A percentile compares a stretch with the other conserved stretches of the same genome.
These are phyloP conservation scores for Allium sativum DNA, from an alignment of 106 monocot species.

Conservation along the genomic window DNA sequence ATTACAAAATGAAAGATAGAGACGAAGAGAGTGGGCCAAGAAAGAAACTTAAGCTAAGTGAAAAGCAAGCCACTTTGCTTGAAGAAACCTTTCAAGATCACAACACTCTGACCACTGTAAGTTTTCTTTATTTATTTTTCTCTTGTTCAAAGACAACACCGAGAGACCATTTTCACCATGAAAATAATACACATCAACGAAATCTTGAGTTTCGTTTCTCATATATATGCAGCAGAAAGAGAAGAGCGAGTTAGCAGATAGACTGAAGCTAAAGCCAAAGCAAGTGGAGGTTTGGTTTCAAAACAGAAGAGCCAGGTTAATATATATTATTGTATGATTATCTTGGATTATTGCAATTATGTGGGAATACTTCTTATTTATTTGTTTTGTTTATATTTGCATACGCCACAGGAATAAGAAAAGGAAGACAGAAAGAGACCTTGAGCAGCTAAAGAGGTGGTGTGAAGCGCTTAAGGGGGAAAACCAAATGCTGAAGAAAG, in stretches of 20 bases:
- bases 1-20: not conserved
- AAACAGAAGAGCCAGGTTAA: constrained; percentile 15
- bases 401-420: not conserved
- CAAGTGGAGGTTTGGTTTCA: constrained; percentile 25
- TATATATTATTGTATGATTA: too few species aligned
- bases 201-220: not conserved
- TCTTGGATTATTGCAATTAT: too few species aligned
- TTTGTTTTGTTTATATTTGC: not conserved
- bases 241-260: constrained; percentile 7
- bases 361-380: not conserved
- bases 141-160: too few species aligned
- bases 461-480: not conserved
- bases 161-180: too few species aligned
- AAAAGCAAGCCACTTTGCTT: constrained; percentile 37
- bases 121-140: not conserved
- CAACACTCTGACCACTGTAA: constrained; percentile 32
- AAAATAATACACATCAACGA: too few species aligned
- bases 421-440: constrained; percentile 1
- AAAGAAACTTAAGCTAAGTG: constrained; percentile 47
- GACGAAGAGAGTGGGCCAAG: constrained; percentile 10
- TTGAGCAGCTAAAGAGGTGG: not conserved
- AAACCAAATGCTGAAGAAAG: not conserved
- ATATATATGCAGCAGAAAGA: constrained; percentile 1
- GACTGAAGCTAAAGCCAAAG: constrained; percentile 12
- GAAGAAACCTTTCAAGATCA: constrained; percentile 38